A percentile compares a stretch with the other conserved stretches of the same genome.
Conservation (phyloP, 139 green algal species). For the Chlamydomonas eustigma region DNA sequence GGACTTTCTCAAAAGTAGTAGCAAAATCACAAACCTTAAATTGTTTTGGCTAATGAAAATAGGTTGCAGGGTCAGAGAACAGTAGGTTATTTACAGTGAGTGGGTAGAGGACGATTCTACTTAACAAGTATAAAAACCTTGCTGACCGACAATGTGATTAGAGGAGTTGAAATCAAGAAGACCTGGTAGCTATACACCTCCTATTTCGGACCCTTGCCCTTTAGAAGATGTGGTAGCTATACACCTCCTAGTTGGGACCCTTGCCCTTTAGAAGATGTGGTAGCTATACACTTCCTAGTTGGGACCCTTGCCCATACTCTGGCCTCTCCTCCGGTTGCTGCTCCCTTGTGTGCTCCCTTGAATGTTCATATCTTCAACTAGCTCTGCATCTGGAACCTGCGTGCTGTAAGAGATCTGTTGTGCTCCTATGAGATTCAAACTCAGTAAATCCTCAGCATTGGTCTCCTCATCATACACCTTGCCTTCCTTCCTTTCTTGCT, state of each 20-base stretch:
- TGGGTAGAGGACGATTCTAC: too few species aligned
- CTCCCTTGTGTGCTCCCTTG: neutral
- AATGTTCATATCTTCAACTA: neutral
- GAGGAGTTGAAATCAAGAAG: neutral
- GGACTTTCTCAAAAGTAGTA: neutral
- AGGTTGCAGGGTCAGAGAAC: neutral
- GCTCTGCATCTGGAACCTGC: neutral
- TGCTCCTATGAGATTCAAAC: neutral
- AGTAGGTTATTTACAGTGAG: neutral
- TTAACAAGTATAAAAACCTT: neutral
- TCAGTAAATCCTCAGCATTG: neutral
- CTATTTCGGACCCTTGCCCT: neutral
- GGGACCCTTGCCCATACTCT: neutral
- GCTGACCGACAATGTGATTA: neutral
- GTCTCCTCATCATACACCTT: neutral
- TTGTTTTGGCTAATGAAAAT: neutral
- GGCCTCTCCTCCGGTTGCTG: neutral
- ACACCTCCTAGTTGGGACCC: neutral
- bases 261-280: neutral
- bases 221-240: neutral
- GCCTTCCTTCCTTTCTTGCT: neutral
- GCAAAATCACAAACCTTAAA: too few species aligned
- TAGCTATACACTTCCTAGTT: neutral
- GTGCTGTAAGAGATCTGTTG: too few species aligned
- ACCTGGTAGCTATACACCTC: neutral